Evolutionary conservation across 306 rosid species (phyloP).

Genomic region (Cucurbita pepo): DNA sequence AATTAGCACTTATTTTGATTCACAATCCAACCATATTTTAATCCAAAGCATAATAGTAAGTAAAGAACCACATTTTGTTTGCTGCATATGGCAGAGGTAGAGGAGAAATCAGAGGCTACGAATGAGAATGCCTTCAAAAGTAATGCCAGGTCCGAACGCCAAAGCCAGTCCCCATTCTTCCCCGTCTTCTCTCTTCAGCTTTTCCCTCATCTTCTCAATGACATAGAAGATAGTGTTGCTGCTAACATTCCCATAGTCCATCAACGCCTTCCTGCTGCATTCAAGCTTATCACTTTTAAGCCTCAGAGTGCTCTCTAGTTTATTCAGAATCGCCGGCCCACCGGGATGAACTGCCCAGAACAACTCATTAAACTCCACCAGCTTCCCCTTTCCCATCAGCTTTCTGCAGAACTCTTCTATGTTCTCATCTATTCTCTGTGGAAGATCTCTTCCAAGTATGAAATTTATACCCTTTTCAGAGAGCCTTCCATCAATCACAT

Average conservation of each 20-base stretch:
- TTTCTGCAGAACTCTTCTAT: constrained; percentile 71
- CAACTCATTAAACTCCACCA: constrained; percentile 48
- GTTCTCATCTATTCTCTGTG: constrained; percentile 76
- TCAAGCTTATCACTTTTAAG: constrained; percentile 48
- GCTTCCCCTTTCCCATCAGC: constrained; percentile 26
- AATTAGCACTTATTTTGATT: neutral
- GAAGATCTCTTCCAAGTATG: constrained; percentile 90
- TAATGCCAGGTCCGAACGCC: constrained; percentile 95
- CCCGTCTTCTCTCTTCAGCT: constrained; percentile 23
- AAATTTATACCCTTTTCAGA: constrained; percentile 82
- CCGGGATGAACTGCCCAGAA: constrained; percentile 98
- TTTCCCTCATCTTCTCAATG: constrained; percentile 73
- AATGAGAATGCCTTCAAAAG: constrained; percentile 88
- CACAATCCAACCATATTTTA: neutral
- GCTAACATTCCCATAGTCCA: constrained; percentile 85
- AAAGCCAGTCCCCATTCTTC: constrained; percentile 93
- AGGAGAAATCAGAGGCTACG: constrained; percentile 47
- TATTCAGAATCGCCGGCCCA: constrained; percentile 80
- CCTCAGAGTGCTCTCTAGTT: constrained; percentile 39
- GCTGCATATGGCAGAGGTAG: too few relatives aligned
- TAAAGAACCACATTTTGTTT: neutral
- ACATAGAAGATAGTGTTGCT: constrained; percentile 89
- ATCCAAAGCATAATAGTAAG: neutral
- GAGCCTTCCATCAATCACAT: constrained; percentile 64
- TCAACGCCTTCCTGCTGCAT: constrained; percentile 66